Evolutionary conservation across 176 grass and related monocot genomes (phyloP), one percentile per base, ranked within the genome.

Genomic region (Alopecurus myosuroides): DNA sequence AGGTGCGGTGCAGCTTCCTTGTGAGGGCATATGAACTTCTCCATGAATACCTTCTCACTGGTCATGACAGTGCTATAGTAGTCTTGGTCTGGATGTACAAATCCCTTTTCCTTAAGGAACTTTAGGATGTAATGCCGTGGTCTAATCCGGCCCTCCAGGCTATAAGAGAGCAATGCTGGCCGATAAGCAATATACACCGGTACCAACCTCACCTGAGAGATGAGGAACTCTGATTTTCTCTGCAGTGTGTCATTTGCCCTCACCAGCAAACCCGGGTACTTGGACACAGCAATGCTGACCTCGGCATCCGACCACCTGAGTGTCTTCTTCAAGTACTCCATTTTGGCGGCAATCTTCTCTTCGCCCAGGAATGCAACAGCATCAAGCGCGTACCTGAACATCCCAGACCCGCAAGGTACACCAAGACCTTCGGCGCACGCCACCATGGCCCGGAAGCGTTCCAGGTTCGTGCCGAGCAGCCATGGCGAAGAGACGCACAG

Each of bases 181-280:
- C 52, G 20, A 55, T 55, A 22, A 55, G 52, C 52, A 55, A 55
- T 55, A 22, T 55, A 55, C 8, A 22, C 52, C 0, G 52, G 52
- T 55, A 3, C 22, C 52, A 55, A 55, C 22, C 52, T 22, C 2
- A 4, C 52, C 52, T 55, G 22, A 23, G 22, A 55, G 52, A 23
- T 55, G 11, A 55, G 52, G 22, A 55, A 55, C 15, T n/a, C 20
- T 55, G 51, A 55, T 18, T 22, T 23, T 3, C 20, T 55, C 22
- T 23, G 20, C 7, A 55, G 20, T 3, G 1, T 23, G 8, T 55
- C 52, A 7, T 55, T 10, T 10, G 52, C n/a, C 5, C 4, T 55
- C 8, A 0, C 9, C 9, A 55, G 22, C 20, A 55, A 1, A 2
- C 0, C 0, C 17, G 52, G 22, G 23, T 0, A 0, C 52, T 10